A percentile compares a stretch with the other conserved stretches of the same genome.
Conservation (phyloP, 331 rosid genomes). For the Pyracantha coccinea region DNA sequence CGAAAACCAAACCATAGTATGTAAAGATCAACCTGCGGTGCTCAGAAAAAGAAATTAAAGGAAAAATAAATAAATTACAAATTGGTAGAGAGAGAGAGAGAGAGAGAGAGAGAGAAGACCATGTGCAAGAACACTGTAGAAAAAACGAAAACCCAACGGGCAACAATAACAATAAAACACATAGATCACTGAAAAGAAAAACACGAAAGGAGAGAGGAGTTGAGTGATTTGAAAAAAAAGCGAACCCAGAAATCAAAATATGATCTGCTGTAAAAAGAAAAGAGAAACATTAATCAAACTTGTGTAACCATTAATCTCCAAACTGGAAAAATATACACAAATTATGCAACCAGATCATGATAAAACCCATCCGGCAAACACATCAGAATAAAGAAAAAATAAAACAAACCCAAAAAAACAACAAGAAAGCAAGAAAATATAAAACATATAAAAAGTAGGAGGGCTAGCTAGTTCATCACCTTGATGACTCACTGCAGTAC, state of each 20-base stretch:
- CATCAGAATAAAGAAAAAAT: neutral
- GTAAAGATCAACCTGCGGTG: neutral
- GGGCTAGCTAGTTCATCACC: conserved; percentile 14
- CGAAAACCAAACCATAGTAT: too few relatives aligned
- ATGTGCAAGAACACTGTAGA: neutral
- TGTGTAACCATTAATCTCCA: too few relatives aligned
- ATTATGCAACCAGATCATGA: neutral
- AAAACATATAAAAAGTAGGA: neutral
- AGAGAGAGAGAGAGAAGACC: neutral
- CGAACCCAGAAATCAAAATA: neutral
- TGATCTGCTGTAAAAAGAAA: neutral
- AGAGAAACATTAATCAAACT: neutral
- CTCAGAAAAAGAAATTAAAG: neutral
- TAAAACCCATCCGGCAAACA: neutral
- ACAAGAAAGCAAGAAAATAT: neutral
- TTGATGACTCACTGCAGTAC: conserved; percentile 30
- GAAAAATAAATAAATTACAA: neutral
- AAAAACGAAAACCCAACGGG: neutral
- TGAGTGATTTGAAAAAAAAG: neutral
- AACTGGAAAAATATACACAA: neutral
- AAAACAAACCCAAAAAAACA: neutral
- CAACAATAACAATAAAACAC: neutral
- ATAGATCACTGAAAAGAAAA: neutral
- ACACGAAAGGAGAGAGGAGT: neutral
- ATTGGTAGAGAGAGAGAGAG: neutral